Percentiles rank a stretch among this genome's conserved stretches.
phyloP scores from a whole-genome alignment of 106 monocot genomes.

The Chionographis japonica region DNA sequence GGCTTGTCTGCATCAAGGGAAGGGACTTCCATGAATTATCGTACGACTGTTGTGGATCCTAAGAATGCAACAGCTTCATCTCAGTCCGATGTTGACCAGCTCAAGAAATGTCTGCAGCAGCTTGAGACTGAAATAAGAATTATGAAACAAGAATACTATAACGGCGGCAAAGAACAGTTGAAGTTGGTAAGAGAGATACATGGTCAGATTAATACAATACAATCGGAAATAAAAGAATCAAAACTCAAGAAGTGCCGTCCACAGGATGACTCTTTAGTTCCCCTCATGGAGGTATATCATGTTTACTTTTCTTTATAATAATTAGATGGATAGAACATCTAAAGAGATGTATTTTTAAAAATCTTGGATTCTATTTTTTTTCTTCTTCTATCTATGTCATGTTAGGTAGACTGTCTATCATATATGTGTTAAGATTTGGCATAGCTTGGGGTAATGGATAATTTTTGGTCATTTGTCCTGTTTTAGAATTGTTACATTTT shows the following conservation, averaged over 20 bases:
- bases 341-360: background rate
- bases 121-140: slow-evolving; percentile 29
- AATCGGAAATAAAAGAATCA: slow-evolving; percentile 9
- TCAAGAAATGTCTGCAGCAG: slow-evolving; percentile 21
- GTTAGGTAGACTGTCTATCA: too few species aligned
- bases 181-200: slow-evolving; percentile 22
- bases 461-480: too few species aligned
- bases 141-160: slow-evolving; percentile 16
- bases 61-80: background rate
- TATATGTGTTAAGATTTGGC: too few species aligned
- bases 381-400: background rate
- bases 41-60: background rate
- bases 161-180: slow-evolving; percentile 19
- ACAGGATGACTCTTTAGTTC: slow-evolving; percentile 10
- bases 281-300: slow-evolving; percentile 34
- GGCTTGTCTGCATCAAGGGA: background rate
- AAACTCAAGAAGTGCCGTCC: slow-evolving; percentile 5
- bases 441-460: too few species aligned
- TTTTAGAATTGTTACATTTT: too few species aligned
- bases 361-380: background rate
- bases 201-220: slow-evolving; percentile 25
- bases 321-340: too few species aligned
- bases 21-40: background rate
- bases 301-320: background rate
- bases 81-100: slow-evolving; percentile 16